These are phyloP conservation scores for Avena sativa DNA, from an alignment of 176 grass and related monocot genomes.

Conservation along the genomic window DNA sequence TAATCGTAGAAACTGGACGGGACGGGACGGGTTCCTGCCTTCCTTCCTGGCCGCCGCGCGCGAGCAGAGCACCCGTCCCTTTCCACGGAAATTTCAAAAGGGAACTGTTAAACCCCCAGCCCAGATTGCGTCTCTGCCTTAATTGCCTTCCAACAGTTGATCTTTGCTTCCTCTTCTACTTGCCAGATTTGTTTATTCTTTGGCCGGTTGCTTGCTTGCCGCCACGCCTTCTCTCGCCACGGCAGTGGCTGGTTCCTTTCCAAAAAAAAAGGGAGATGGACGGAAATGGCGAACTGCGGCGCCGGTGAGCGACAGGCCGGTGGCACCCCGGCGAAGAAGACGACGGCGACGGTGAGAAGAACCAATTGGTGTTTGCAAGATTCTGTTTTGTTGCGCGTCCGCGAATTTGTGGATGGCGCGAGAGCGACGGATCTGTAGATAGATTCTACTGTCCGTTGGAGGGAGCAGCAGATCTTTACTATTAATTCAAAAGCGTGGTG, in stretches of 20 bases:
- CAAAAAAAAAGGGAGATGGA: background rate
- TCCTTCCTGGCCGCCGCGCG: constrained; percentile 45
- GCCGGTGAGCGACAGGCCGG: background rate
- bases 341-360: background rate
- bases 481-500: too few relatives aligned
- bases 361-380: background rate
- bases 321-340: background rate
- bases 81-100: constrained; percentile 35
- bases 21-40: constrained; percentile 30
- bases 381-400: background rate
- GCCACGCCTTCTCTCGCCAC: constrained; percentile 9
- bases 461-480: too few relatives aligned
- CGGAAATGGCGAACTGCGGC: constrained; percentile 33
- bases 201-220: constrained; percentile 40
- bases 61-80: constrained; percentile 33
- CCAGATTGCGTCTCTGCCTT: constrained; percentile 31
- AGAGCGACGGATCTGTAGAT: too few relatives aligned
- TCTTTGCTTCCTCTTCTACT: constrained; percentile 11
- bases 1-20: background rate
- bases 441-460: too few relatives aligned
- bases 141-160: constrained; percentile 30
- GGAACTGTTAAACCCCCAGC: constrained; percentile 23
- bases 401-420: too few relatives aligned
- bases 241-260: constrained; percentile 28
- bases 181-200: constrained; percentile 40